A percentile compares a stretch with the other conserved stretches of the same genome.
phyloP scores from a whole-genome alignment of 2,329 filamentous ascomycete species.

The Metarhizium rileyi region DNA sequence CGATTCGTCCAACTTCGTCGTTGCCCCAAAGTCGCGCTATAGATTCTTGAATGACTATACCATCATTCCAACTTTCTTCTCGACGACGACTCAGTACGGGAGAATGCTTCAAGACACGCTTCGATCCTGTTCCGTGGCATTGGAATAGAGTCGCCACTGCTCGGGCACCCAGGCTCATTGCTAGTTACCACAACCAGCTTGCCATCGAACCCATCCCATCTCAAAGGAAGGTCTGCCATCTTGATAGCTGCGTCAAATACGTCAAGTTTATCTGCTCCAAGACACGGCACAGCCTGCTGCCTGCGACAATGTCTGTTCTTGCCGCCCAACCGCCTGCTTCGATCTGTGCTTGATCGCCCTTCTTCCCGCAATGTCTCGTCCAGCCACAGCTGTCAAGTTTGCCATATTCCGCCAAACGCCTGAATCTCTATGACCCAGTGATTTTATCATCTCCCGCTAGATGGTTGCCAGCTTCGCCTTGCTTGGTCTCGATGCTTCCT shows the following conservation, averaged over 20 bases:
- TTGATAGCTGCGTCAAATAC: too few relatives aligned
- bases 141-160: background rate
- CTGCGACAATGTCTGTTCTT: background rate
- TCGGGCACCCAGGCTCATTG: too few relatives aligned
- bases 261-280: background rate
- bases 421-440: background rate
- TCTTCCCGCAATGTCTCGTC: constrained; percentile 2
- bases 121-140: background rate
- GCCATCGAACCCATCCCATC: too few relatives aligned
- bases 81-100: too few relatives aligned
- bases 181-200: too few relatives aligned
- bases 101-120: background rate
- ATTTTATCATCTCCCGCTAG: background rate
- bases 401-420: background rate
- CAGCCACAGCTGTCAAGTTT: background rate
- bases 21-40: too few relatives aligned
- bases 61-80: too few relatives aligned
- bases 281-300: background rate
- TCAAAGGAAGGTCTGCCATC: too few relatives aligned
- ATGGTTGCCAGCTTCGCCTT: background rate
- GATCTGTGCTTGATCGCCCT: background rate
- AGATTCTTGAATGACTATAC: too few relatives aligned
- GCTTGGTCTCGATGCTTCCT: background rate
- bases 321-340: too few relatives aligned
- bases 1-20: too few relatives aligned